phyloP scores from a whole-genome alignment of 495 filamentous ascomycete genomes.

The Barbatosphaeria neglecta region DNA sequence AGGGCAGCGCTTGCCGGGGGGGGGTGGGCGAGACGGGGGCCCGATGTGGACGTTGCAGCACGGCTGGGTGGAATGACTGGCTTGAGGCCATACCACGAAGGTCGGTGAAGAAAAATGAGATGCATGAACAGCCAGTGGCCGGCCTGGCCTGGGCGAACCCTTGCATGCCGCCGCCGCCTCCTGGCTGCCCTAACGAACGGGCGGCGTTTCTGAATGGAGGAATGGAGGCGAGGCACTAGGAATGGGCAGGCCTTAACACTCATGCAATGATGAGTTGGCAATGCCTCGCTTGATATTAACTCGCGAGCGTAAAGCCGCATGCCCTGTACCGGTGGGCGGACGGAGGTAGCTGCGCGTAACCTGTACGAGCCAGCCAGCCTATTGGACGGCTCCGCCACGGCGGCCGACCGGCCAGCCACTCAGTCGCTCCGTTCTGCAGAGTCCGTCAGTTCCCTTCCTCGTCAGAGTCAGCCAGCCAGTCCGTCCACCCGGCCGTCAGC shows the following conservation, averaged over 20 bases:
- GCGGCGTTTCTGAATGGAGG: conserved; percentile 20
- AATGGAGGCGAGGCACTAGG: conserved; percentile 31
- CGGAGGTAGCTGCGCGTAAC: background rate
- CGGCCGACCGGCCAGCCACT: background rate
- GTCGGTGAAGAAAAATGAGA: conserved; percentile 45
- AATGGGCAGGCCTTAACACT: conserved; percentile 44
- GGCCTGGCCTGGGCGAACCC: conserved; percentile 29
- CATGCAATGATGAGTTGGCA: conserved; percentile 91
- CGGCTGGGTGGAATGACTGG: conserved; percentile 30
- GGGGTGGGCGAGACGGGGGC: background rate
- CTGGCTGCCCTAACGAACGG: conserved; percentile 26
- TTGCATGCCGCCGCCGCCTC: conserved; percentile 22
- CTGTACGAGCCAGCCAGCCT: background rate
- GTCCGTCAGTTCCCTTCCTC: too few species aligned
- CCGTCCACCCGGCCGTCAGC: background rate
- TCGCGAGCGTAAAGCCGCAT: conserved; percentile 22
- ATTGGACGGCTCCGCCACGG: background rate
- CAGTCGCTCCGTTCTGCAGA: background rate
- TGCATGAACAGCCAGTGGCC: conserved; percentile 45
- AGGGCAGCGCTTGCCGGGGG: conserved; percentile 7
- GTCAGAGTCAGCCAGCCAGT: background rate
- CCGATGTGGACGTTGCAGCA: background rate
- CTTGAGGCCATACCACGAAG: conserved; percentile 41
- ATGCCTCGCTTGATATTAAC: conserved; percentile 54
- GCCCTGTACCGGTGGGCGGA: conserved; percentile 6